Evolutionary conservation across 257 asterid species (phyloP), one percentile per base, ranked within the genome.

Genomic region (Solanum arcanum): DNA sequence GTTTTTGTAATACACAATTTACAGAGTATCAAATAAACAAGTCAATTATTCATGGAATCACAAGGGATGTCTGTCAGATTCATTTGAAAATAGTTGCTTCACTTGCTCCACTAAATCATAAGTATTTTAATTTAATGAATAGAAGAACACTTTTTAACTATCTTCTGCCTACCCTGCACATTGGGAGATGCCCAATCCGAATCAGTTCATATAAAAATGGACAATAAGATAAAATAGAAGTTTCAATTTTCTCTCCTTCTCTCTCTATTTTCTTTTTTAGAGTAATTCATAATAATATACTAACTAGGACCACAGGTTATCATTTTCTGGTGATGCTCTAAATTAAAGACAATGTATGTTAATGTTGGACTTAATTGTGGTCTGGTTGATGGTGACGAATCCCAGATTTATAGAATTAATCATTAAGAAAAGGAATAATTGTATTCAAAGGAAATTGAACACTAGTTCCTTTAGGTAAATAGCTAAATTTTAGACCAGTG

Each of bases 221-320:
- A 89, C 92, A 89, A 90, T 88, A 92, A 90, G 94, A 93, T 94
- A 92, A 95, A 93, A 94, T 89, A 94, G 96, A 95, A 94, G 96
- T 95, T 93, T 93, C 93, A 92, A 29, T 41, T 62, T 37, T 10
- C 72, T 84, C 25, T 56, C 56, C 41, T 69, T 52, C 29, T 60
- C 59, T 21, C 46, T 27, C 33, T 47, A 15, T 14, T 39, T 49
- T 49, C 59, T 5, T 49, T 49, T 49, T 49, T 49, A 49, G 59
- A 15, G 59, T 49, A 12, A n/a, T 83, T 86, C 87, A 84, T 44
- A 60, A 25, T 86, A 86, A 81, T 42, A 47, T 49, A 37, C 39
- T 37, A 49, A 46, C 16, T 87, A 78, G 86, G 76, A 89, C 91
- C 91, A 88, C 87, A 86, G 7, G 6, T 64, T 33, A 64, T 49